Percentiles rank a stretch among this genome's conserved stretches.
These are phyloP conservation scores for Daldinia sp. DNA, from an alignment of 2,329 filamentous ascomycete species.

Conservation along the genomic window DNA sequence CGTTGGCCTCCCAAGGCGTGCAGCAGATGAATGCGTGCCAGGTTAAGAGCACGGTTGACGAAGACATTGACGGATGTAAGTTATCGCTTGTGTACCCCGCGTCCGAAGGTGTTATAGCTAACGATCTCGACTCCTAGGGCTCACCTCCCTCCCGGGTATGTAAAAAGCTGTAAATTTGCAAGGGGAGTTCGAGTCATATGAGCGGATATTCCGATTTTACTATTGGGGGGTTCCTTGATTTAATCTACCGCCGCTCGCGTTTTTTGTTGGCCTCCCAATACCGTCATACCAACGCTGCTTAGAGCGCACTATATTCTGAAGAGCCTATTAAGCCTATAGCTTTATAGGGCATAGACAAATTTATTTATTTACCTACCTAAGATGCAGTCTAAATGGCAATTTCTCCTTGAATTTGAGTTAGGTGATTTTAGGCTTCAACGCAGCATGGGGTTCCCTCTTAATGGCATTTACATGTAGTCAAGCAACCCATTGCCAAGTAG, in stretches of 20 bases:
- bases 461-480: too few relatives aligned
- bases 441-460: too few relatives aligned
- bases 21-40: constrained; percentile 48
- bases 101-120: constrained; percentile 10
- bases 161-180: constrained; percentile 11
- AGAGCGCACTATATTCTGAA: neutral
- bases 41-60: constrained; percentile 43
- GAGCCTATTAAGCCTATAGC: neutral
- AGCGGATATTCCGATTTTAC: neutral
- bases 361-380: neutral
- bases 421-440: too few relatives aligned
- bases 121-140: constrained; percentile 36
- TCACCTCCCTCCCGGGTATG: constrained; percentile 43
- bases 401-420: too few relatives aligned
- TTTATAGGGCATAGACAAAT: neutral
- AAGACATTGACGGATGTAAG: constrained; percentile 50
- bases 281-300: neutral
- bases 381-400: too few relatives aligned
- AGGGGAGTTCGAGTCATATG: constrained; percentile 5
- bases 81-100: neutral
- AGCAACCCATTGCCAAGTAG: too few relatives aligned
- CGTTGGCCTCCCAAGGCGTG: constrained; percentile 47
- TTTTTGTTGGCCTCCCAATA: neutral
- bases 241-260: neutral
- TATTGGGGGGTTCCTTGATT: neutral